Base-by-base conservation (phyloP, 441 rosid species). In the Raphanus hybrid region DNA sequence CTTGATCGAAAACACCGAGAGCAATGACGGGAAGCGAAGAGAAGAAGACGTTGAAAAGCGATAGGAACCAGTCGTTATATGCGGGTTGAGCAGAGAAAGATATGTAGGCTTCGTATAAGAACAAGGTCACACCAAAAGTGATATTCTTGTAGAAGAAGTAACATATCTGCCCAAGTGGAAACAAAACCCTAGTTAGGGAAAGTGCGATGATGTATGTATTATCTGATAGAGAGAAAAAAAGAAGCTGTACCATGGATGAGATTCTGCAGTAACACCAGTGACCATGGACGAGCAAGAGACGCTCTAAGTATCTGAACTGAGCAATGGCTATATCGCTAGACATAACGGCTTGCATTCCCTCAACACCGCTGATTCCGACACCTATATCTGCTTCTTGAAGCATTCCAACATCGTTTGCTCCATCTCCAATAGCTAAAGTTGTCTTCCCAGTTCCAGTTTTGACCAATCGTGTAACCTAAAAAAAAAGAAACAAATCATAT, bases 1-100 rank as follows among this genome's bases (percentile, higher is more conserved):
- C 99, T 79, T 96, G 97, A 80, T 96, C 98, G 32, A 96, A 89
- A 64, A 93, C 97, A 70, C 99, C 98, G 0, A 93, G 86, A 68
- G 99, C 97, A 67, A 93, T 89, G 60, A 95, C 99, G 0, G 99
- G 99, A 74, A 96, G 97, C 0, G 99, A 93, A 60, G 98, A 93
- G 87, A 96, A 96, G 92, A 96, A 87, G 78, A 96, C 92, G 11
- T 96, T 96, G 63, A 88, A 96, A 5, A 91, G 86, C 0, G 98
- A 74, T 41, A 93, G 85, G 76, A 81, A 93, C 99, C 98, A 96
- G 74, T 95, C 97, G 7, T 93, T 93, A 82, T 89, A 96, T 4
- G 87, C 96, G 0, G 97, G 66, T 81, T 92, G 92, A 66, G 97
- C 97, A 10, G 97, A 87, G 88, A 93, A 93, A 0, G 99, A 91